Conservation (phyloP, 805 yeast genomes). For the Starmerella lactis-condensi region DNA sequence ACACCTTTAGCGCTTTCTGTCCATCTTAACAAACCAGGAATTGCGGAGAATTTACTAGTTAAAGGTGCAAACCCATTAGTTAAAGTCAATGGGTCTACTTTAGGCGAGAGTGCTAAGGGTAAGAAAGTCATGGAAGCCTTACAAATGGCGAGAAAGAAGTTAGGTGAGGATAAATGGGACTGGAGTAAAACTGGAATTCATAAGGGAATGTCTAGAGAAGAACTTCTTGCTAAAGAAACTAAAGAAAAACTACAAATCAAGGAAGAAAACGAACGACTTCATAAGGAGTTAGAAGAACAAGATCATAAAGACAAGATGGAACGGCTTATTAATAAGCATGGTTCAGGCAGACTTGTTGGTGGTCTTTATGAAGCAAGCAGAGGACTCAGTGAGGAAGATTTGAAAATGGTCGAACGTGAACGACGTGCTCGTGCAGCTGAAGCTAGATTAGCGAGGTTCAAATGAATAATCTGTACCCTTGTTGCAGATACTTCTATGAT, state of each 20-base stretch:
- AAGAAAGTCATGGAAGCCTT: conserved; percentile 30
- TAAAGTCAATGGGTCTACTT: conserved; percentile 39
- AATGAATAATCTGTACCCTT: no score
- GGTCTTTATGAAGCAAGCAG: conserved; percentile 16
- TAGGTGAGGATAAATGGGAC: conserved; percentile 53
- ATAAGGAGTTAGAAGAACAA: conserved; percentile 10
- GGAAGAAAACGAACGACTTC: conserved; percentile 12
- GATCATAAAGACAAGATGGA: conserved; percentile 16
- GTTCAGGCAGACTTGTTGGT: conserved; percentile 16
- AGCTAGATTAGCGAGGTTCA: conserved; percentile 42
- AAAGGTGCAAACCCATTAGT: conserved; percentile 55
- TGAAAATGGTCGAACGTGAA: conserved; percentile 68
- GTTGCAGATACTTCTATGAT: no score
- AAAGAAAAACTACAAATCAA: conserved; percentile 14
- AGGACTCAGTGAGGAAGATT: conserved; percentile 56
- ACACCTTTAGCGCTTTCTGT: conserved; percentile 68
- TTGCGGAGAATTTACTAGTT: conserved; percentile 43
- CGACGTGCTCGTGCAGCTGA: conserved; percentile 94
- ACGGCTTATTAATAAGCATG: conserved; percentile 16
- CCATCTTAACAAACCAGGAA: conserved; percentile 42
- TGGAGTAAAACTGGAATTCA: conserved; percentile 58
- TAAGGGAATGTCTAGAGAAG: conserved; percentile 27
- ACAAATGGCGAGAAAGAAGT: conserved; percentile 42
- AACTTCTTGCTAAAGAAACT: conserved; percentile 19
- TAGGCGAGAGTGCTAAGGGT: conserved; percentile 47